These are phyloP conservation scores for Dictyostelium capitatum DNA, from an alignment of 78 protist species.

Conservation along the genomic window DNA sequence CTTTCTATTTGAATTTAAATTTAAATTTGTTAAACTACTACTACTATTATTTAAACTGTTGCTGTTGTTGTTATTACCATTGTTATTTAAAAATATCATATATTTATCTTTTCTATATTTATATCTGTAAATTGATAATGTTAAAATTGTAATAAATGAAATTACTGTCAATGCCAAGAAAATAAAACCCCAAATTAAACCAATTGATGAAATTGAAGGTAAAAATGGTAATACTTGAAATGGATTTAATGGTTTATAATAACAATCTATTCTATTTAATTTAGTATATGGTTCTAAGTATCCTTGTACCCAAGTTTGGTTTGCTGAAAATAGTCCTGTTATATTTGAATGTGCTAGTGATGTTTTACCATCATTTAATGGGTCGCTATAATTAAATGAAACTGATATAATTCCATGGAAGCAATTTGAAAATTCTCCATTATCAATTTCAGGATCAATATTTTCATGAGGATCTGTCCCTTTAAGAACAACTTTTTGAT, in stretches of 20 bases:
- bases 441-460: not conserved
- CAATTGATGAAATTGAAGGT: not conserved
- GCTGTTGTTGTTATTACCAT: not conserved
- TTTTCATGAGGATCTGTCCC: not conserved
- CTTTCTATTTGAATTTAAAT: not conserved
- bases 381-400: not conserved
- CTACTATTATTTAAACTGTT: not conserved
- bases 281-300: not conserved
- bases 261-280: not conserved
- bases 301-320: not conserved
- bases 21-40: not conserved
- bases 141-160: not conserved
- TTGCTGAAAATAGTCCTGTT: not conserved
- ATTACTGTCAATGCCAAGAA: not conserved
- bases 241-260: not conserved
- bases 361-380: not conserved
- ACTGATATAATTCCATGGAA: not conserved
- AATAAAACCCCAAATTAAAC: conserved; percentile 7
- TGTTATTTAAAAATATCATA: not conserved
- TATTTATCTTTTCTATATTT: not conserved
- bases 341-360: not conserved
- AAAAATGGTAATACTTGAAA: not conserved
- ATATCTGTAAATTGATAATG: not conserved
- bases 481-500: not conserved
- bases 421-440: not conserved